Evolutionary conservation across 441 rosid species (phyloP), one percentile per base, ranked within the genome.

Genomic region (Croton setiger): DNA sequence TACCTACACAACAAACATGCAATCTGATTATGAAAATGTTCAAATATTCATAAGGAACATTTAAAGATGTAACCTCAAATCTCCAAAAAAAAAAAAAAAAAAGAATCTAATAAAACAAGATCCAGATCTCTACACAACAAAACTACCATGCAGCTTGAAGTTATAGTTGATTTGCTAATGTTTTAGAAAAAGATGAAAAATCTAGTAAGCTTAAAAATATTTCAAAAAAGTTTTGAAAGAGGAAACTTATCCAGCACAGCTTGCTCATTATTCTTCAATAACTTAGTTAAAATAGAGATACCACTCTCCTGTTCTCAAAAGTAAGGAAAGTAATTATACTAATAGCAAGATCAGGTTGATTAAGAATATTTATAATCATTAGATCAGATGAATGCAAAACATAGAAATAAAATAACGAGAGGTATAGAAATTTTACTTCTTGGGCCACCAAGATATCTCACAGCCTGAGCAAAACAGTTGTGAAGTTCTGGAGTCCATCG

Each of bases 401-500:
- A 31, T 48, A 23, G 18, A 63, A 47, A 48, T 5, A 48, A 52
- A 52, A 6, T 23, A 53, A 41, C 13, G 23, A 14, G 10, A 14
- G 21, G 14, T 47, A 9, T 36, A 55, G 11, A 21, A 39, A 15
- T 37, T 5, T 9, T 23, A 66, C 70, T 66, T 54, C 15, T 57
- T 9, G 70, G 57, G 53, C 69, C 69, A 37, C 60, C 69, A 53
- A 66, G 69, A 35, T 11, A 13, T 12, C 12, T 44, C 35, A 66
- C 58, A 37, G 69, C 69, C 14, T 48, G 37, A 20, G 37, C 6
- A 20, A 66, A 66, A 52, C 60, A 44, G 10, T 41, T 10, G 5
- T 66, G 69, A n/a, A 66, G 60, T 66, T 53, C 49, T 11, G 5
- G 23, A 20, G 60, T 52, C 69, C 60, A 66, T 53, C 27, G 60